These are phyloP conservation scores for Scheffersomyces titani DNA, from an alignment of 1,139 yeast genomes.

Conservation along the genomic window DNA sequence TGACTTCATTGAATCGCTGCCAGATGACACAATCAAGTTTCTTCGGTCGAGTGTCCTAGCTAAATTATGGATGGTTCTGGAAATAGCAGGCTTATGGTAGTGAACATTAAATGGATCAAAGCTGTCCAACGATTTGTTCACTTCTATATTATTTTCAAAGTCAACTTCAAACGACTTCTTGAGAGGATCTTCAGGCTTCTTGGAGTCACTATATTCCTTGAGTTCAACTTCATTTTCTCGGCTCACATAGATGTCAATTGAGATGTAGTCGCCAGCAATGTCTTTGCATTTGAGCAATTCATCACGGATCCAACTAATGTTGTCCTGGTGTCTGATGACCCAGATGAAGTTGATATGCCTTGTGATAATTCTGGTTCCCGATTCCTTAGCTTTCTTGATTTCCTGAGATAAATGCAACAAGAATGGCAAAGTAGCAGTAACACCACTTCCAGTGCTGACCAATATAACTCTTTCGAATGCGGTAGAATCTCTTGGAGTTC, in stretches of 20 bases:
- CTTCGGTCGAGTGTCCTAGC: slow-evolving; percentile 28
- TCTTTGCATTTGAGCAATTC: slow-evolving; percentile 37
- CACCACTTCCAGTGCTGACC: slow-evolving; percentile 55
- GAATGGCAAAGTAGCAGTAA: slow-evolving; percentile 55
- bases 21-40: slow-evolving; percentile 54
- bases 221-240: slow-evolving; percentile 1
- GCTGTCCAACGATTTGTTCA: background rate
- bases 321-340: slow-evolving; percentile 41
- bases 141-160: slow-evolving; percentile 14
- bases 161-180: slow-evolving; percentile 4
- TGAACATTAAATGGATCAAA: slow-evolving; percentile 17
- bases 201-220: slow-evolving; percentile 1
- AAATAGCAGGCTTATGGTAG: slow-evolving; percentile 37
- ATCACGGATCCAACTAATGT: slow-evolving; percentile 46
- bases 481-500: slow-evolving; percentile 48
- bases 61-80: slow-evolving; percentile 18
- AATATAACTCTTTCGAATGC: slow-evolving; percentile 51
- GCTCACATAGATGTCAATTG: slow-evolving; percentile 28
- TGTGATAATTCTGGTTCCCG: slow-evolving; percentile 16
- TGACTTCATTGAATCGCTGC: slow-evolving; percentile 46
- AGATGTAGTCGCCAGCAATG: slow-evolving; percentile 24
- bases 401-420: slow-evolving; percentile 27
- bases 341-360: slow-evolving; percentile 47
- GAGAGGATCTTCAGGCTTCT: background rate
- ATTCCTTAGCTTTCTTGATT: slow-evolving; percentile 13